Conservation (phyloP, 352 stramenopile species). For the Globisporangium takayamanum region DNA sequence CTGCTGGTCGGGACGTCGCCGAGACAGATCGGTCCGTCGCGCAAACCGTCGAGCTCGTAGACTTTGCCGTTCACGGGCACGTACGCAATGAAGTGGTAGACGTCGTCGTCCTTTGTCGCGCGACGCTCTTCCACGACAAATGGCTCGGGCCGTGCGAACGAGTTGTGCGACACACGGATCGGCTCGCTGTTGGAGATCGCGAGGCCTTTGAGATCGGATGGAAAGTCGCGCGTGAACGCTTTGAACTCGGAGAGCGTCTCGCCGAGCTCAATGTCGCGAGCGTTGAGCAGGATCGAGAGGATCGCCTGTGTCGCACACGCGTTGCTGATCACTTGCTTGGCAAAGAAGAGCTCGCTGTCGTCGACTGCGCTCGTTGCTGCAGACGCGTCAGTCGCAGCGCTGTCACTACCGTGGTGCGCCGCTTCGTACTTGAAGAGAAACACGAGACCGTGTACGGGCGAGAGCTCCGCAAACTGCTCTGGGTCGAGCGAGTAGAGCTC, state of each 20-base stretch:
- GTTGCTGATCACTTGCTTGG: conserved; percentile 95
- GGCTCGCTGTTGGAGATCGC: conserved; percentile 85
- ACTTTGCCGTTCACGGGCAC: conserved; percentile 84
- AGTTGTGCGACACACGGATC: conserved; percentile 83
- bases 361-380: conserved; percentile 22
- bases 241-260: conserved; percentile 71
- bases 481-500: conserved; percentile 94
- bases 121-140: conserved; percentile 78
- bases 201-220: conserved; percentile 73
- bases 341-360: conserved; percentile 90
- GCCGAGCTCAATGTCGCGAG: conserved; percentile 52
- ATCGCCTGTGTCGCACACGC: conserved; percentile 96
- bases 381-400: neutral
- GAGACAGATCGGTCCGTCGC: conserved; percentile 85
- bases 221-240: conserved; percentile 72
- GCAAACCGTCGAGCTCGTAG: conserved; percentile 95
- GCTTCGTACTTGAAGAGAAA: conserved; percentile 95
- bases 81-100: conserved; percentile 98
- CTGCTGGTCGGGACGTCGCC: conserved; percentile 32
- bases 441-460: conserved; percentile 89
- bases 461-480: conserved; percentile 58
- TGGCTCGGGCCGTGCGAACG: conserved; percentile 68
- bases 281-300: conserved; percentile 94
- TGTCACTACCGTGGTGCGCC: conserved; percentile 21
- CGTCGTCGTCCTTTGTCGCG: conserved; percentile 85